Base-by-base conservation (phyloP, 805 yeast genomes). In the Cyberlindnera misumaiensis region DNA sequence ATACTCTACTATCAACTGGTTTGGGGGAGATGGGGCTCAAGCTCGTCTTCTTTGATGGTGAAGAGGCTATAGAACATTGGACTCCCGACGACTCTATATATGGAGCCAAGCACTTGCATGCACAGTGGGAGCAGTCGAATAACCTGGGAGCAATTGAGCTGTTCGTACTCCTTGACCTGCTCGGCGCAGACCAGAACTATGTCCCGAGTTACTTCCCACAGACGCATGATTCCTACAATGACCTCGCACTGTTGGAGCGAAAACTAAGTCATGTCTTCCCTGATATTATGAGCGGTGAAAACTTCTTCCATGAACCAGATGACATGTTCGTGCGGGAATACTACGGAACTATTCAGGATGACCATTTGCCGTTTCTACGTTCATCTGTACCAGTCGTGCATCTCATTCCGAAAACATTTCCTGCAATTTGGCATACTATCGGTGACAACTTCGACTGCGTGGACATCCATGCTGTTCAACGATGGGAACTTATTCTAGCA, bases 21-120 rank as follows among this genome's bases (percentile, higher is more conserved):
- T 5, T 20, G 9, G 25, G 39, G 8, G 43, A 45, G 35, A 20
- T 40, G 16, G 77, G 77, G 0, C 32, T 75, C 4, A 73, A 70
- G 45, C 52, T 75, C 7, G 56, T 76, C 0, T 76, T 76, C 46
- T 73, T 75, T 38, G 83, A 76, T 45, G 83, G 83, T 4, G 82
- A 76, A 49, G 83, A 77, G 48, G 80, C 83, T 0, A 43, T 74
- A n/a, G 58, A 57, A 3, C 48, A 59, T n/a, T 76, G 83, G 83
- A 50, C 68, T 2, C 62, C 58, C 7, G 49, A 57, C 0, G 83
- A 76, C 43, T 75, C 80, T 1, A 58, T 75, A 1, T 76, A 77
- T 48, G 83, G 83, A 0, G 68, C 82, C 0, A 63, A 68, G 13
- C 72, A 71, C 40, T 51, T 75, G 24, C 78, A 77, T 7, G 45